Conservation (phyloP, 257 asterid species). For the Avicennia marina region DNA sequence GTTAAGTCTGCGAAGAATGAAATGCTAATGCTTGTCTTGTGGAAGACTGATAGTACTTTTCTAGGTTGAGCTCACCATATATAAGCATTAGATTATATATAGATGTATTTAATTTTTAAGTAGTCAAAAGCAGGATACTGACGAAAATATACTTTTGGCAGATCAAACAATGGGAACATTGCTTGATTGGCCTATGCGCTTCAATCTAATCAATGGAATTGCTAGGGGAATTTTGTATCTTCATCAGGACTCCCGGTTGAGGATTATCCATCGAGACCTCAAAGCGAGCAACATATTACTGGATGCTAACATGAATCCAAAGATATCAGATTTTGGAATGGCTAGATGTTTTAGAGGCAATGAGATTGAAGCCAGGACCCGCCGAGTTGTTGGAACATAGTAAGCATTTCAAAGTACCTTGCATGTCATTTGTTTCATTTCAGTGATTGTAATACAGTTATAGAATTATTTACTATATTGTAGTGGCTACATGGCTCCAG, state of each 20-base stretch:
- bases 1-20: too few species aligned
- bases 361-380: background rate
- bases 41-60: too few species aligned
- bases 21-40: too few species aligned
- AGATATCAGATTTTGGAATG: constrained; percentile 34
- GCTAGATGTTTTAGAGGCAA: constrained; percentile 11
- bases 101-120: too few species aligned
- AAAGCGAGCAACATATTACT: constrained; percentile 30
- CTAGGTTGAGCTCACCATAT: too few species aligned
- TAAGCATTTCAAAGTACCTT: too few species aligned
- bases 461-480: too few species aligned
- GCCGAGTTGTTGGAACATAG: background rate
- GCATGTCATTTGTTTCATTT: too few species aligned
- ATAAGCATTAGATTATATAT: too few species aligned
- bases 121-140: too few species aligned
- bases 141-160: background rate
- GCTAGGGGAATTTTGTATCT: constrained; percentile 33
- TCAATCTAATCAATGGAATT: constrained; percentile 19
- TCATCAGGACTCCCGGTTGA: constrained; percentile 33
- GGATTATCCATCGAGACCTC: constrained; percentile 28
- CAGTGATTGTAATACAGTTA: too few species aligned
- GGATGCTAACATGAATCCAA: constrained; percentile 26
- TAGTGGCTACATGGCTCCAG: too few species aligned
- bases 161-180: background rate
- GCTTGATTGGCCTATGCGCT: constrained; percentile 23